phyloP scores from a whole-genome alignment of 148 eudicot species.

The Tetragonia tetragonoides region DNA sequence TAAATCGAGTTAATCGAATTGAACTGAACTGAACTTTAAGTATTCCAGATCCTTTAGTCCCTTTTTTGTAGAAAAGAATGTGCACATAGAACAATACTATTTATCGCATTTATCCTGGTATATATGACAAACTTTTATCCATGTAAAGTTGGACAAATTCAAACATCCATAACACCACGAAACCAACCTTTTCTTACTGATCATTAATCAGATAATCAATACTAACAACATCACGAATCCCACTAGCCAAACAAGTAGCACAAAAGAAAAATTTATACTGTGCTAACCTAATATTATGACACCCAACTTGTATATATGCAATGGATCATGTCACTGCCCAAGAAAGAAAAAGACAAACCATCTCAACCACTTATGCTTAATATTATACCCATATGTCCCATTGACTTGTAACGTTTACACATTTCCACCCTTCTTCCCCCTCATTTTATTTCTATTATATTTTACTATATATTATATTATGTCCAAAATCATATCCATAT shows the following conservation, averaged over 20 bases:
- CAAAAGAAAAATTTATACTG: conserved; percentile 5
- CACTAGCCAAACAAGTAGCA: conserved; percentile 1
- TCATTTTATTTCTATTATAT: not conserved
- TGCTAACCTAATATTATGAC: conserved; percentile 22
- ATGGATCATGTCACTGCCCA: conserved; percentile 11
- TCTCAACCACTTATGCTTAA: conserved; percentile 30
- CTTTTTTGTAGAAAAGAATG: too few species aligned
- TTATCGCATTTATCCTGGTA: too few species aligned
- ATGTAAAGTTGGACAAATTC: conserved; percentile 21
- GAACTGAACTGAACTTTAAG: too few species aligned
- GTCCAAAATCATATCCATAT: not conserved
- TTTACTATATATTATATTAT: not conserved
- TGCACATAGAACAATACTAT: too few species aligned
- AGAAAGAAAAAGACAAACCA: conserved; percentile 22
- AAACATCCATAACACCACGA: conserved; percentile 25
- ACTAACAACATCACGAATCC: not conserved
- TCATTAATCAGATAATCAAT: conserved; percentile 1
- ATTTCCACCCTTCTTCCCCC: conserved; percentile 25
- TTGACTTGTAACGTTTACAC: conserved; percentile 14
- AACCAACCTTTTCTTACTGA: conserved; percentile 21
- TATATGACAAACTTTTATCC: not conserved
- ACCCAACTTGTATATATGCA: conserved; percentile 22
- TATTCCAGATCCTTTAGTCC: too few species aligned
- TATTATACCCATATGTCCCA: conserved; percentile 19
- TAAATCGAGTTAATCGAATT: too few species aligned